phyloP scores from a whole-genome alignment of 345 rosid species.

The Luvunga scandens region DNA sequence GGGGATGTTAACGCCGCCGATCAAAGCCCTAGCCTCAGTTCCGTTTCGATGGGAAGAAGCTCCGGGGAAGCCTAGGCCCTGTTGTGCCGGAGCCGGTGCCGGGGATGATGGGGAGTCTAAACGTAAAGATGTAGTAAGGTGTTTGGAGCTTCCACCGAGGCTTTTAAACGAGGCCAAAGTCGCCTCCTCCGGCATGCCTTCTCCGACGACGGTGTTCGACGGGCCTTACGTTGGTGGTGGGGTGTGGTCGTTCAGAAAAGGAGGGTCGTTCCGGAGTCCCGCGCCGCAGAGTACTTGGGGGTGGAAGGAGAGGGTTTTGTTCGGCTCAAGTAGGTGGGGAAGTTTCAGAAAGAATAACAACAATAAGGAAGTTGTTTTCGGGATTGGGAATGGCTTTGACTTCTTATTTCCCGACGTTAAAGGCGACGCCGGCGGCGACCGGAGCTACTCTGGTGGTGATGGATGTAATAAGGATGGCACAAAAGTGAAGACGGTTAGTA shows the following conservation, averaged over 20 bases:
- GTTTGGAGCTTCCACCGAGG: slow-evolving; percentile 73
- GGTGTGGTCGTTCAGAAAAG: slow-evolving; percentile 21
- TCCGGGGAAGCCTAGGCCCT: slow-evolving; percentile 74
- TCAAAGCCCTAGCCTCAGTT: slow-evolving; percentile 48
- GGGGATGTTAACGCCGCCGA: slow-evolving; percentile 59
- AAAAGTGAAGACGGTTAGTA: slow-evolving; percentile 10
- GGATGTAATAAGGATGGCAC: background rate
- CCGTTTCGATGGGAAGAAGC: slow-evolving; percentile 95
- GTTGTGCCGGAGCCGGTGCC: too few relatives aligned
- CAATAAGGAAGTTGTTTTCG: background rate
- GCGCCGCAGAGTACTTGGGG: slow-evolving; percentile 15
- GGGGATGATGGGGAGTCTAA: background rate
- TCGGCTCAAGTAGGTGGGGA: slow-evolving; percentile 56
- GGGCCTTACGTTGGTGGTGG: slow-evolving; percentile 43
- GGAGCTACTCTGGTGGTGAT: slow-evolving; percentile 15
- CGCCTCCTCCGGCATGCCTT: slow-evolving; percentile 19
- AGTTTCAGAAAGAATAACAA: slow-evolving; percentile 31
- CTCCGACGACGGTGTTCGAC: slow-evolving; percentile 58
- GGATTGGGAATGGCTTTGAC: slow-evolving; percentile 27
- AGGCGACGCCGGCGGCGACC: slow-evolving; percentile 15
- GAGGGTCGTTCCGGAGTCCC: slow-evolving; percentile 32
- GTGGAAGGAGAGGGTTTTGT: slow-evolving; percentile 26
- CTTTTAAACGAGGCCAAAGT: slow-evolving; percentile 34
- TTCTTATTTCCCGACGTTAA: slow-evolving; percentile 9
- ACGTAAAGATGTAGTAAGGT: slow-evolving; percentile 21